phyloP scores from a whole-genome alignment of 2,329 filamentous ascomycete genomes.

The Septoria linicola region DNA sequence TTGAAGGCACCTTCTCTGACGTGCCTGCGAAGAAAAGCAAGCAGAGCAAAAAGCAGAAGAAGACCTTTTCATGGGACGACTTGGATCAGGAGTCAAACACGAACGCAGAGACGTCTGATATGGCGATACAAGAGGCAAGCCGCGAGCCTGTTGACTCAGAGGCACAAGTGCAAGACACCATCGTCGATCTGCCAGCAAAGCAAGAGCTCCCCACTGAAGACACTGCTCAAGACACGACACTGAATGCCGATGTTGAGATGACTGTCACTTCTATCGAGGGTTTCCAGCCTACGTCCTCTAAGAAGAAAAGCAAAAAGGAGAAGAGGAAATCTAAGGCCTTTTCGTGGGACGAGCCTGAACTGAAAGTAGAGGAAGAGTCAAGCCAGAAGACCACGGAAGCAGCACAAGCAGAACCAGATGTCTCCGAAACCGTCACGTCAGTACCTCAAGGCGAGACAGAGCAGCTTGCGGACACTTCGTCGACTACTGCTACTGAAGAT shows the following conservation, averaged over 20 bases:
- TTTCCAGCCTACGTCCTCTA: slow-evolving; percentile 10
- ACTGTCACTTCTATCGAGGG: slow-evolving; percentile 24
- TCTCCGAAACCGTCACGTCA: too few relatives aligned
- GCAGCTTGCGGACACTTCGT: too few relatives aligned
- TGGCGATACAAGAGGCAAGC: neutral
- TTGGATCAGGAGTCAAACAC: too few relatives aligned
- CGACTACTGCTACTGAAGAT: too few relatives aligned
- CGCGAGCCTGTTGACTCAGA: too few relatives aligned
- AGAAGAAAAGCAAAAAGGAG: slow-evolving; percentile 33
- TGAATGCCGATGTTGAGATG: too few relatives aligned
- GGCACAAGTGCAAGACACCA: too few relatives aligned
- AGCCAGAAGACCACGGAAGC: neutral
- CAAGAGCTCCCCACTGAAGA: too few relatives aligned
- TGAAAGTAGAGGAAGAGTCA: neutral
- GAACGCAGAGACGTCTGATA: neutral
- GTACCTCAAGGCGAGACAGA: too few relatives aligned
- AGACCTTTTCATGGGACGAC: slow-evolving; percentile 15
- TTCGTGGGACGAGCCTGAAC: slow-evolving; percentile 5
- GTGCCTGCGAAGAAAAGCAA: slow-evolving; percentile 34
- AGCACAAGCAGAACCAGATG: too few relatives aligned
- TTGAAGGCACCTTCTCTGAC: slow-evolving; percentile 19
- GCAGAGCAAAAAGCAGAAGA: slow-evolving; percentile 22
- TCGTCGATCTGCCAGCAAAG: too few relatives aligned
- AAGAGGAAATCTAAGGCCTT: slow-evolving; percentile 23
- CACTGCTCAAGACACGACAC: too few relatives aligned